Evolutionary conservation across 148 eudicot genomes (phyloP).

Genomic region (Talinum fruticosum): DNA sequence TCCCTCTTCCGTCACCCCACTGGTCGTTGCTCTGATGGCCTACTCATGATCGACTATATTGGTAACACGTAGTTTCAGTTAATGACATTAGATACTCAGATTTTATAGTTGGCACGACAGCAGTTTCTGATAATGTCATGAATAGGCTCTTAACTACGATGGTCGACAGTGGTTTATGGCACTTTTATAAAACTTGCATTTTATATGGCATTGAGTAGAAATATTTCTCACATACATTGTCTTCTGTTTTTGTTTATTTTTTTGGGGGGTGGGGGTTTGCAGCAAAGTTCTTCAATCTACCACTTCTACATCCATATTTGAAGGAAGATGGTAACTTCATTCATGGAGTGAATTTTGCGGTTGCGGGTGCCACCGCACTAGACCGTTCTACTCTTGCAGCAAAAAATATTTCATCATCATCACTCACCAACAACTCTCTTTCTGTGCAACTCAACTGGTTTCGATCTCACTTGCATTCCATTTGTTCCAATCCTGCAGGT

Average conservation of each 20-base stretch:
- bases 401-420: not conserved
- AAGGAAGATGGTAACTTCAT: conserved; percentile 10
- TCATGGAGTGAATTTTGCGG: conserved; percentile 31
- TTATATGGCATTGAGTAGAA: not conserved
- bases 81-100: too few relatives aligned
- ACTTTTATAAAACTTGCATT: not conserved
- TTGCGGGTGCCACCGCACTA: conserved; percentile 24
- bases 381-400: conserved; percentile 10
- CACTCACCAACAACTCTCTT: conserved; percentile 14
- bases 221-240: too few relatives aligned
- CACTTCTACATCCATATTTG: conserved; percentile 21
- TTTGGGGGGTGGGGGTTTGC: not conserved
- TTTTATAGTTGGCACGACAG: too few relatives aligned
- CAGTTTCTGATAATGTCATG: not conserved
- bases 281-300: conserved; percentile 25
- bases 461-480: conserved; percentile 15
- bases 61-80: not conserved
- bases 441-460: conserved; percentile 30
- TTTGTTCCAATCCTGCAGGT: conserved; percentile 18
- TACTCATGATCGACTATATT: conserved; percentile 23
- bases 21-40: conserved; percentile 32
- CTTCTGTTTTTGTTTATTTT: too few relatives aligned
- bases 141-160: not conserved
- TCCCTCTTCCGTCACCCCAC: conserved; percentile 18
- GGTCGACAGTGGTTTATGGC: not conserved